phyloP scores from a whole-genome alignment of 129 eudicot species.

The Lactuca saligna region DNA sequence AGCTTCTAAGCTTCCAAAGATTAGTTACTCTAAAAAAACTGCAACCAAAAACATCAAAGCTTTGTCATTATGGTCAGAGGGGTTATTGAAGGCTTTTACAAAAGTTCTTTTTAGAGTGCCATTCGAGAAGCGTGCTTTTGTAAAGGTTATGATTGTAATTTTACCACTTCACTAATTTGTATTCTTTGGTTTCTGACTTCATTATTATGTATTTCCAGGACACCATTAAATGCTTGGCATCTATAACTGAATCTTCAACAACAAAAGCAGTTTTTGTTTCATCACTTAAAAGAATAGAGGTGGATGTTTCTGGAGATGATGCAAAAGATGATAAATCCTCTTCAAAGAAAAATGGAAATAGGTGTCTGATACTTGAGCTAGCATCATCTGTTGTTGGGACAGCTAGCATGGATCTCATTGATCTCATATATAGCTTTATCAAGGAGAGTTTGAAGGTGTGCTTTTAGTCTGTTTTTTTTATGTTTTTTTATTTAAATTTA shows the following conservation, averaged over 20 bases:
- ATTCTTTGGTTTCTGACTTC: neutral
- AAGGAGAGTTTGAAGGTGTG: conserved; percentile 77
- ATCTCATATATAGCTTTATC: conserved; percentile 52
- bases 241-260: conserved; percentile 60
- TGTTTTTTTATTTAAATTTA: conserved; percentile 11
- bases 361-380: conserved; percentile 66
- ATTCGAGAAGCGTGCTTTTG: conserved; percentile 39
- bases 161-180: conserved; percentile 1
- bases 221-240: conserved; percentile 68
- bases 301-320: conserved; percentile 37
- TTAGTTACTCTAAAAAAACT: conserved; percentile 47
- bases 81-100: conserved; percentile 58
- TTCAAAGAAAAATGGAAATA: conserved; percentile 40
- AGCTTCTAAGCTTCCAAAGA: conserved; percentile 28
- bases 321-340: conserved; percentile 24
- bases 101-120: conserved; percentile 49
- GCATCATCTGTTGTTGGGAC: conserved; percentile 71
- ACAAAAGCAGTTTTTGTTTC: conserved; percentile 49
- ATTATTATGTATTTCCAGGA: conserved; percentile 45
- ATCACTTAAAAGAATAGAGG: conserved; percentile 59
- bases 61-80: conserved; percentile 60
- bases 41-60: conserved; percentile 61
- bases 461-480: neutral
- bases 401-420: conserved; percentile 62
- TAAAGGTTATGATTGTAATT: conserved; percentile 51